Conservation (phyloP, 2,329 filamentous ascomycete species). For the Zopfia rhizophila region DNA sequence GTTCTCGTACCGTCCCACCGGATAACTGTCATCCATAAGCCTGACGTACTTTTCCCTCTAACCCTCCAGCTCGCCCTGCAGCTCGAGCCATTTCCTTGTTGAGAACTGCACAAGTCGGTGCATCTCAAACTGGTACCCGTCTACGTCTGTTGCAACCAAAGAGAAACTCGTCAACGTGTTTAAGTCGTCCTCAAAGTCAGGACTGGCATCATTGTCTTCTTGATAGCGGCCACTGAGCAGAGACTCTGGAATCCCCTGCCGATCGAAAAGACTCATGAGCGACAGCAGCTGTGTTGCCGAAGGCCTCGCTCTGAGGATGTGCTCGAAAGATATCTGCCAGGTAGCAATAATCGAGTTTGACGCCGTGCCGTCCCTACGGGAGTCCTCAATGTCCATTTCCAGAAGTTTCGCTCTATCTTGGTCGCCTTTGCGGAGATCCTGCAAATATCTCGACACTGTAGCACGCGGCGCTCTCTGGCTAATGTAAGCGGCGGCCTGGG, state of each 20-base stretch:
- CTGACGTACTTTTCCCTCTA: constrained; percentile 42
- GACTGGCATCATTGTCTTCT: background rate
- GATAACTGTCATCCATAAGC: no score
- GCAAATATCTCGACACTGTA: constrained; percentile 46
- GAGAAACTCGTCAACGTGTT: constrained; percentile 24
- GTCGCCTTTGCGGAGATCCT: constrained; percentile 48
- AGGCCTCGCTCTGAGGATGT: constrained; percentile 38
- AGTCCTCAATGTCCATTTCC: constrained; percentile 17
- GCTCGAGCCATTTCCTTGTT: constrained; percentile 30
- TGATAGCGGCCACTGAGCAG: constrained; percentile 12
- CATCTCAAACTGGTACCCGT: constrained; percentile 28
- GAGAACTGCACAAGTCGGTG: constrained; percentile 31
- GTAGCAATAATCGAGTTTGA: constrained; percentile 49
- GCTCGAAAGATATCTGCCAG: constrained; percentile 41
- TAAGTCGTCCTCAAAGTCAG: constrained; percentile 31
- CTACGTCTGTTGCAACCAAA: constrained; percentile 18
- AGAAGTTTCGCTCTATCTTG: constrained; percentile 28
- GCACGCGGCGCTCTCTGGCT: constrained; percentile 10
- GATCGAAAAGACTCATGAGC: constrained; percentile 59
- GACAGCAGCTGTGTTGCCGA: constrained; percentile 55
- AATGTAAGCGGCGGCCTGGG: constrained; percentile 46
- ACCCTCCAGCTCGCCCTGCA: constrained; percentile 29
- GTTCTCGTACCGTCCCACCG: no score
- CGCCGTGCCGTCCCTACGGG: constrained; percentile 40
- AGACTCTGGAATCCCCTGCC: constrained; percentile 51